phyloP scores from a whole-genome alignment of 1,284 basidiomycete species.

The Exobasidium cylindrosporum region DNA sequence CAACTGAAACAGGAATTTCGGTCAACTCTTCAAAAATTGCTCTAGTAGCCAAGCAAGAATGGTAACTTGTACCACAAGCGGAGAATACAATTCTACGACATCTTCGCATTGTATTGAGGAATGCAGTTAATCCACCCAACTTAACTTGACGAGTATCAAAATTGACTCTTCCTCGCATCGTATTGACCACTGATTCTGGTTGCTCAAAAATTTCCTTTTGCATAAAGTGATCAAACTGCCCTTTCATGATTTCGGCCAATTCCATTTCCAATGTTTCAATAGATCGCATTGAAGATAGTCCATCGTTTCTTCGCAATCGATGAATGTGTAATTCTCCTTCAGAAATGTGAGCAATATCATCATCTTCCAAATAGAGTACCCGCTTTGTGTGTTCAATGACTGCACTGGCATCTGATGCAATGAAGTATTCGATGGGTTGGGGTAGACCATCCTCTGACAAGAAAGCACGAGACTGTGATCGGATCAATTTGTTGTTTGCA shows the following conservation, averaged over 20 bases:
- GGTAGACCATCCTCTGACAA: slow-evolving; percentile 97
- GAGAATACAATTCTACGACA: slow-evolving; percentile 93
- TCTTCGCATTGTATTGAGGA: slow-evolving; percentile 91
- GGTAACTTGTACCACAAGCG: slow-evolving; percentile 96
- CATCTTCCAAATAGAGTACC: slow-evolving; percentile 97
- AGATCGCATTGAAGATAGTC: slow-evolving; percentile 75
- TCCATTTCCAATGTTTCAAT: slow-evolving; percentile 99
- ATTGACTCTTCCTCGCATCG: slow-evolving; percentile 99
- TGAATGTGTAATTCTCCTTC: slow-evolving; percentile 97
- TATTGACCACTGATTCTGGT: slow-evolving; percentile 99
- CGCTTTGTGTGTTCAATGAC: slow-evolving; percentile 99
- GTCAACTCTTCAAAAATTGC: slow-evolving; percentile 98
- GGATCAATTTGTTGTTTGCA: slow-evolving; percentile 69
- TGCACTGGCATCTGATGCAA: slow-evolving; percentile 94
- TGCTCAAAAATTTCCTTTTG: slow-evolving; percentile 99
- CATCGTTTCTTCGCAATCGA: slow-evolving; percentile 84
- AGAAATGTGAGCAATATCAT: slow-evolving; percentile 96
- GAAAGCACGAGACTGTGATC: slow-evolving; percentile 95
- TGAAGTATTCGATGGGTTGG: slow-evolving; percentile 99
- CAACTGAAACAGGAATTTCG: slow-evolving; percentile 95
- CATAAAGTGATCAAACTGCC: slow-evolving; percentile 99
- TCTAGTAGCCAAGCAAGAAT: slow-evolving; percentile 95
- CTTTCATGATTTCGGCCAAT: slow-evolving; percentile 99
- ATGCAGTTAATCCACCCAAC: slow-evolving; percentile 90
- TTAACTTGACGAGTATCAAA: slow-evolving; percentile 90